Evolutionary conservation across 129 eudicot genomes (phyloP).

Genomic region (Oenanthe sinensis): DNA sequence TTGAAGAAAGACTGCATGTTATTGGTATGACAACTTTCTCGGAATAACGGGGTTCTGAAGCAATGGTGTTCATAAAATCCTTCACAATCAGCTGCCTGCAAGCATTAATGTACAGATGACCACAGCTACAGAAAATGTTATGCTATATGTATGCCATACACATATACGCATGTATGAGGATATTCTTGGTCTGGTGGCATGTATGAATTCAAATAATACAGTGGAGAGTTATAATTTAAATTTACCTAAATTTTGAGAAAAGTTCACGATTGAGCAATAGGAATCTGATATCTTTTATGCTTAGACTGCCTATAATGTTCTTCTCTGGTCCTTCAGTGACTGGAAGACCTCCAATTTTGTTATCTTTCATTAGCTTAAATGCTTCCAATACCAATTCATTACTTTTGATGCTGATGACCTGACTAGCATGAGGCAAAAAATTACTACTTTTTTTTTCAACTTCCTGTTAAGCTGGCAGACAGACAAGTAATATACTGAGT

Average conservation of each 20-base stretch:
- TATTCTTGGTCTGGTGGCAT: background rate
- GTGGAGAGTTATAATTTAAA: background rate
- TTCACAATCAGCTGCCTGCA: conserved; percentile 60
- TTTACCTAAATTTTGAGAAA: conserved; percentile 72
- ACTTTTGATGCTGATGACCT: conserved; percentile 57
- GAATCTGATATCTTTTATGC: conserved; percentile 83
- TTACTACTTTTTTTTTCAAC: conserved; percentile 1
- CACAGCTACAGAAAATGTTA: background rate
- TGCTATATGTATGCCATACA: background rate
- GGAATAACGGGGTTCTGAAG: conserved; percentile 37
- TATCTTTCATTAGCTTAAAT: conserved; percentile 81
- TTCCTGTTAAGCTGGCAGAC: background rate
- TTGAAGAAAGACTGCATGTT: conserved; percentile 60
- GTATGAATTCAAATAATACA: background rate
- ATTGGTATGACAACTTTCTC: conserved; percentile 45
- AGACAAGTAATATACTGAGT: background rate
- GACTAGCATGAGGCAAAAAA: conserved; percentile 5
- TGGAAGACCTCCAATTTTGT: conserved; percentile 83
- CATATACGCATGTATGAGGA: background rate
- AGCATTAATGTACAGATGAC: conserved; percentile 7
- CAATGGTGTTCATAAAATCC: conserved; percentile 60
- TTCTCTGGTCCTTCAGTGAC: conserved; percentile 71
- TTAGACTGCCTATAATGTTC: conserved; percentile 70
- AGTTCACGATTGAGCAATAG: conserved; percentile 69
- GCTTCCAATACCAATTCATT: conserved; percentile 76